These are phyloP conservation scores for Verruconis gallopava DNA, from an alignment of 2,329 filamentous ascomycete genomes.

Conservation along the genomic window DNA sequence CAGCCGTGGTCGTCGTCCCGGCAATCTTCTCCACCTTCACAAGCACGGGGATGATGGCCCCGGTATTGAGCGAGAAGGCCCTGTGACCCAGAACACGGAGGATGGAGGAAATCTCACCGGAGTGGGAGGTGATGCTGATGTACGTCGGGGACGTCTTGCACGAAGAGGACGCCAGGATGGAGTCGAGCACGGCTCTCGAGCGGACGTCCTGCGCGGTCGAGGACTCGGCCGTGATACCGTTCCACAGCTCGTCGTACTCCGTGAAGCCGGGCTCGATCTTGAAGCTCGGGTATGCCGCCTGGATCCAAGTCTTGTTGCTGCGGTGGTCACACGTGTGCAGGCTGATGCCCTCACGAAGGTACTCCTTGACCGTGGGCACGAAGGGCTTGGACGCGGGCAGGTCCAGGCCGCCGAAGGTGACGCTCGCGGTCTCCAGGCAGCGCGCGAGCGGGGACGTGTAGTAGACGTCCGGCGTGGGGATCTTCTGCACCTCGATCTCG, in stretches of 20 bases:
- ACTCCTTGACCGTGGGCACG: conserved; percentile 48
- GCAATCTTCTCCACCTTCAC: conserved; percentile 41
- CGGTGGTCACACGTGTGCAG: conserved; percentile 57
- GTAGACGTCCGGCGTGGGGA: conserved; percentile 49
- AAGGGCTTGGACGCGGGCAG: conserved; percentile 41
- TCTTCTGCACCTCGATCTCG: conserved; percentile 39
- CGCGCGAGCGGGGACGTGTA: conserved; percentile 52
- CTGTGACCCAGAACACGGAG: conserved; percentile 47
- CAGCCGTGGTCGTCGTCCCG: not conserved
- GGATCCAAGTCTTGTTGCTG: conserved; percentile 41
- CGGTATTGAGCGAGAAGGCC: conserved; percentile 47
- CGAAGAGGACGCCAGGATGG: conserved; percentile 33
- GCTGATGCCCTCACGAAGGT: conserved; percentile 51
- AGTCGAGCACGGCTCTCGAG: conserved; percentile 33
- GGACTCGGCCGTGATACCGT: conserved; percentile 35
- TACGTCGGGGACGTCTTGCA: conserved; percentile 29
- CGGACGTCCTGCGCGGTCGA: conserved; percentile 38
- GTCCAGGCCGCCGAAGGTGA: conserved; percentile 44
- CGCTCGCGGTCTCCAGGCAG: conserved; percentile 48
- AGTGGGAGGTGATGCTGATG: conserved; percentile 45
- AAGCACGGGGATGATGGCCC: conserved; percentile 54
- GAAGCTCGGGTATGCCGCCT: conserved; percentile 38
- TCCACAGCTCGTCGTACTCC: conserved; percentile 46
- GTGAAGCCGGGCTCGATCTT: conserved; percentile 48
- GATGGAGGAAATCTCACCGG: conserved; percentile 43